Evolutionary conservation across 192 early-diverging fungal species (phyloP).

Genomic region (Coemansia sp.): DNA sequence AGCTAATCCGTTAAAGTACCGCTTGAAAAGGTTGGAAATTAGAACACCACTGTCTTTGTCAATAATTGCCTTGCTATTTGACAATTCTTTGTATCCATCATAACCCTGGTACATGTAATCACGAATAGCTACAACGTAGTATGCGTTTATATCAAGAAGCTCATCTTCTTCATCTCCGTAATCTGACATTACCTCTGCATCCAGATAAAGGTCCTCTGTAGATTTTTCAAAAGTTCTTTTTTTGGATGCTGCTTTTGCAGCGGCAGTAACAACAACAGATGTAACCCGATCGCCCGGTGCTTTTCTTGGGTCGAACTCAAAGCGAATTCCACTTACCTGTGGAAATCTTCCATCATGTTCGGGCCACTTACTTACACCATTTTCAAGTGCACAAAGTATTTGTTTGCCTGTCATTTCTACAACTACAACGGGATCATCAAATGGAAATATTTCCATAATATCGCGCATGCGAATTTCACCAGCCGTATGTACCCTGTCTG

Average conservation of each 20-base stretch:
- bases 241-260: conserved; percentile 31
- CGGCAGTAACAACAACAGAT: conserved; percentile 44
- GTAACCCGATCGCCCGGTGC: conserved; percentile 57
- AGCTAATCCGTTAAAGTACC: conserved; percentile 62
- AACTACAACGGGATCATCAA: conserved; percentile 67
- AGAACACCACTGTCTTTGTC: conserved; percentile 66
- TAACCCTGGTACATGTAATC: conserved; percentile 64
- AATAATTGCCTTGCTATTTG: conserved; percentile 51
- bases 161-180: conserved; percentile 42
- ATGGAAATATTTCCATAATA: conserved; percentile 67
- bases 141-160: conserved; percentile 52
- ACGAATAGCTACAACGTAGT: conserved; percentile 60
- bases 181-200: conserved; percentile 28
- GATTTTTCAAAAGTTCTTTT: neutral
- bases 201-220: conserved; percentile 22
- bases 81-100: conserved; percentile 60
- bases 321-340: conserved; percentile 62
- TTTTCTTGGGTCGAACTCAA: conserved; percentile 58
- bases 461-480: conserved; percentile 63
- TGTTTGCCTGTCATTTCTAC: conserved; percentile 62
- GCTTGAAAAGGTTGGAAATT: conserved; percentile 56
- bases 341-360: conserved; percentile 71
- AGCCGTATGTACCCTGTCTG: conserved; percentile 57
- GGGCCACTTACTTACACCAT: conserved; percentile 64
- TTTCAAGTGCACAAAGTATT: conserved; percentile 64